Conservation (phyloP, 2,329 filamentous ascomycete species). For the Balansia obtecta region DNA sequence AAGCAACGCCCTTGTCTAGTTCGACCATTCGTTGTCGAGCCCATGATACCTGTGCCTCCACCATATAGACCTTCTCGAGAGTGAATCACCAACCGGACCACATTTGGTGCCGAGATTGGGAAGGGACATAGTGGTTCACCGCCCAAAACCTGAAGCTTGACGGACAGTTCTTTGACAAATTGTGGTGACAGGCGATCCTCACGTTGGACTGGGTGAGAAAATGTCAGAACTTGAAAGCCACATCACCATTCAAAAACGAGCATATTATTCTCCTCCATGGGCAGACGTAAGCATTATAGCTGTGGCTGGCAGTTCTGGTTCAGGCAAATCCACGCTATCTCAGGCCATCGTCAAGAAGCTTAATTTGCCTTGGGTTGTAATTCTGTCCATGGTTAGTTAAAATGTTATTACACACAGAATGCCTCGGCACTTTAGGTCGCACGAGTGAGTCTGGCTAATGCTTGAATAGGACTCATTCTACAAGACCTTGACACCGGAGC, state of each 20-base stretch:
- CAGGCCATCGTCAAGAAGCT: constrained; percentile 81
- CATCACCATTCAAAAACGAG: constrained; percentile 41
- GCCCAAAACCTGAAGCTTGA: not conserved
- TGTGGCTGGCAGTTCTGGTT: constrained; percentile 89
- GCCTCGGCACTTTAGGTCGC: not conserved
- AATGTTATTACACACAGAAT: not conserved
- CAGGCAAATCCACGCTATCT: constrained; percentile 85
- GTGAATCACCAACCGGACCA: too few relatives aligned
- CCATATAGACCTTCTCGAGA: too few relatives aligned
- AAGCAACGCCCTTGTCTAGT: not conserved
- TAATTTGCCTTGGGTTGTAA: constrained; percentile 95
- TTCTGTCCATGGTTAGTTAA: constrained; percentile 74
- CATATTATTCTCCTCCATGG: constrained; percentile 90
- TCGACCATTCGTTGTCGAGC: too few relatives aligned
- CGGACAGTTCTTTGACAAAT: not conserved
- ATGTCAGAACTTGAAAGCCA: constrained; percentile 26
- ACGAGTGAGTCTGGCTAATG: constrained; percentile 10
- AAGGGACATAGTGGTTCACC: not conserved
- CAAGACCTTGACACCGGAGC: constrained; percentile 69
- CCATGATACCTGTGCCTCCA: too few relatives aligned
- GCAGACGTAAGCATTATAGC: constrained; percentile 93
- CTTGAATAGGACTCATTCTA: constrained; percentile 83
- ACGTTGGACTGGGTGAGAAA: not conserved
- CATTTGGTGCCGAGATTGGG: too few relatives aligned
- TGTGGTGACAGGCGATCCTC: not conserved